These are phyloP conservation scores for Psilocybe mexicana DNA, from an alignment of 1,284 basidiomycete species.

Conservation along the genomic window DNA sequence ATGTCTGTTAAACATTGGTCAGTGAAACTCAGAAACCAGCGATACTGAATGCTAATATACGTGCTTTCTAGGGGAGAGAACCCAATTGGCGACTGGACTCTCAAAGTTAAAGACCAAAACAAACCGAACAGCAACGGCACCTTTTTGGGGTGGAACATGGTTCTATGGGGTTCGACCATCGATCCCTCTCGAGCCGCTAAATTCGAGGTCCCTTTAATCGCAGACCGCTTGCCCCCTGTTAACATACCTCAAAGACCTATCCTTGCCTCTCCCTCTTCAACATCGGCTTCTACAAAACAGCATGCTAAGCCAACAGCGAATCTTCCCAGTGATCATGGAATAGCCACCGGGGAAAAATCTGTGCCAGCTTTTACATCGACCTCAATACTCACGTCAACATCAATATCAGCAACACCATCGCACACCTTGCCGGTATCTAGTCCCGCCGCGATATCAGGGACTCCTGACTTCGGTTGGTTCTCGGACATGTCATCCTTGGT, in stretches of 20 bases:
- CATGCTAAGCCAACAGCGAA: slow-evolving; percentile 86
- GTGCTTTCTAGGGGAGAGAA: slow-evolving; percentile 77
- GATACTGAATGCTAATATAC: slow-evolving; percentile 19
- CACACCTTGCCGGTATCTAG: slow-evolving; percentile 31
- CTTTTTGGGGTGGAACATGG: slow-evolving; percentile 92
- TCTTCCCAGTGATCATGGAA: slow-evolving; percentile 84
- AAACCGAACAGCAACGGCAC: slow-evolving; percentile 64
- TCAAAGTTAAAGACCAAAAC: slow-evolving; percentile 81
- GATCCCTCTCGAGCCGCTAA: slow-evolving; percentile 70
- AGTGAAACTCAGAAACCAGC: slow-evolving; percentile 26
- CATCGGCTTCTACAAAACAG: slow-evolving; percentile 52
- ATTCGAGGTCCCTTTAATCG: slow-evolving; percentile 64
- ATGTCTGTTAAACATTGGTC: slow-evolving; percentile 99
- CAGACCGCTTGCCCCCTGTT: slow-evolving; percentile 55
- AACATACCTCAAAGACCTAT: slow-evolving; percentile 36
- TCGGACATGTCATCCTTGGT: slow-evolving; percentile 78
- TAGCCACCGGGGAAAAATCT: slow-evolving; percentile 65
- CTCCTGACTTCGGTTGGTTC: slow-evolving; percentile 87
- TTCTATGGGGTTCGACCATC: slow-evolving; percentile 89
- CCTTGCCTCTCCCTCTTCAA: slow-evolving; percentile 25
- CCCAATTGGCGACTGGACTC: slow-evolving; percentile 91
- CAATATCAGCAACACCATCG: slow-evolving; percentile 18
- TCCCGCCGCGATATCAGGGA: slow-evolving; percentile 47
- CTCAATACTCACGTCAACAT: too few relatives aligned
- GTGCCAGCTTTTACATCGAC: slow-evolving; percentile 59